Evolutionary conservation across 805 yeast genomes (phyloP).

Genomic region (Wickerhamomyces queroliae): DNA sequence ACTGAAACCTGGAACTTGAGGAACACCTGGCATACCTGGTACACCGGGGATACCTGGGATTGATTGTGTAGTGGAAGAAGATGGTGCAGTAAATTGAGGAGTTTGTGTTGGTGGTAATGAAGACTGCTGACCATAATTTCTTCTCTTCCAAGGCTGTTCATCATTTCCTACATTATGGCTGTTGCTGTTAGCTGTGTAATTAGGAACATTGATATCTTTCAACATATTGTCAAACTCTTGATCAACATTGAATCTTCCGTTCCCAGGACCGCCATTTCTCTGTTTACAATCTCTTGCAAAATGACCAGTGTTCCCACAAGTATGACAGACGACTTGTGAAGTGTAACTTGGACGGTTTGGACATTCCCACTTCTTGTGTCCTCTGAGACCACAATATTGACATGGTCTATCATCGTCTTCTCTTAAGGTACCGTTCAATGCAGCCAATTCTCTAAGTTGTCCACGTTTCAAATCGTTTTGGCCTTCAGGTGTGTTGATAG

Average conservation of each 20-base stretch:
- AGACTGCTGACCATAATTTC: constrained; percentile 4
- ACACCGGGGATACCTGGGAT: constrained; percentile 6
- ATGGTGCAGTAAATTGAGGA: background rate
- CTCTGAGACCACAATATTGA: constrained; percentile 57
- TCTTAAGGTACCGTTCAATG: constrained; percentile 88
- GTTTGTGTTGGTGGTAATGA: constrained; percentile 4
- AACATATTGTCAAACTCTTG: constrained; percentile 46
- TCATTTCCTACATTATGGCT: background rate
- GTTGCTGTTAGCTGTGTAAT: background rate
- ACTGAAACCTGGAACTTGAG: constrained; percentile 9
- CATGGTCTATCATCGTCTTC: constrained; percentile 69
- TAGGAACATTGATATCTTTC: constrained; percentile 36
- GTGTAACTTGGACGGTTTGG: constrained; percentile 48
- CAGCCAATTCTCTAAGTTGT: constrained; percentile 88
- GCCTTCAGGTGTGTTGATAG: constrained; percentile 86
- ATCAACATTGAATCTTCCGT: constrained; percentile 28
- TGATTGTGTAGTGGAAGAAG: constrained; percentile 5
- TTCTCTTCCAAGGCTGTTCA: constrained; percentile 8
- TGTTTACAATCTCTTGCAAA: constrained; percentile 76
- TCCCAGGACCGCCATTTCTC: constrained; percentile 8
- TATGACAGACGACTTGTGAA: constrained; percentile 58
- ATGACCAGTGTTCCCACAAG: constrained; percentile 83
- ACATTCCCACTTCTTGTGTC: constrained; percentile 62
- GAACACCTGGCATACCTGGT: constrained; percentile 4
- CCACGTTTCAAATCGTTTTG: constrained; percentile 88